Base-by-base conservation (phyloP, 108 stramenopile species). In the Skeletonema grethae region DNA sequence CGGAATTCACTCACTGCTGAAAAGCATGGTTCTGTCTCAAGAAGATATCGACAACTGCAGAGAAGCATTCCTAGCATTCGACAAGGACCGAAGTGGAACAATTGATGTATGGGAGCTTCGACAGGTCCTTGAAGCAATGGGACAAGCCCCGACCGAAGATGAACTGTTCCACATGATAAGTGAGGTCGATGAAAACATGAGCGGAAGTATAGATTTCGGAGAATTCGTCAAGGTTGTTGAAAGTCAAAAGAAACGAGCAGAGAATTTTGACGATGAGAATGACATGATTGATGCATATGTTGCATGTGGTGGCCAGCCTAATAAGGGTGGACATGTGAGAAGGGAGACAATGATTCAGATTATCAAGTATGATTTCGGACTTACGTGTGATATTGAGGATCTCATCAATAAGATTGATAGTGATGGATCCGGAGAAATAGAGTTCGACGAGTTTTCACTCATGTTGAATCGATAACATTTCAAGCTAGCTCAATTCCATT, bases 251-350 rank as follows among this genome's bases (percentile, higher is more conserved):
- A 86, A 92, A 16, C 73, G 87, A 10, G 90, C 93, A 63, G 86
- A 84, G 62, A 85, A 92, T 56, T 82, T 88, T 36, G 90, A 91
- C 61, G 87, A 95, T 61, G 91, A 95, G 60, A 88, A 88, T 32
- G 94, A 95, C 73, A 89, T 95, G 89, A 82, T 97, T 45, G 96
- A 97, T 65, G 96, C 96, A 31, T 97, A 92, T 58, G 95, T 95
- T 5, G 96, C 96, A 1, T 95, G 95, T 32, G 96, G 96, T 20
- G 93, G 93, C 4, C 66, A 73, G 35, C 60, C 82, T 4, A 86
- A 91, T 62, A 90, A 90, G 70, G 57, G 60, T 29, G 89, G 88
- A 4, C 70, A 84, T 63, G 88, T 88, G 25, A 76, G 82, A 41
- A 66, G 83, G 41, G 89, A 91, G 25, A 91, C 89, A 0, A 46